These are phyloP conservation scores for Dactylellina drechsleri DNA, from an alignment of 2,329 filamentous ascomycete species.

Conservation along the genomic window DNA sequence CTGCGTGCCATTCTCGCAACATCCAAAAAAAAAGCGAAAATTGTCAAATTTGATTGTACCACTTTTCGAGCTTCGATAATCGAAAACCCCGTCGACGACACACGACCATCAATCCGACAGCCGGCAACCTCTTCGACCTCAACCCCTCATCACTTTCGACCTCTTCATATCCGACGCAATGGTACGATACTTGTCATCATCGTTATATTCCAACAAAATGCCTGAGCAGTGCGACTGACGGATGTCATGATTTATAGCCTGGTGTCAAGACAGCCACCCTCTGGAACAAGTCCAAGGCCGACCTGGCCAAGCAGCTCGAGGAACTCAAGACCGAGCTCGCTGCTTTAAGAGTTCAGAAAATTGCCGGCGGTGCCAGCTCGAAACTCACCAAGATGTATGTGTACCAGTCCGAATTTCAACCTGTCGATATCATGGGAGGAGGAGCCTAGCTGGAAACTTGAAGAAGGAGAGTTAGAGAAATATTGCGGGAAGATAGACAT, in stretches of 20 bases:
- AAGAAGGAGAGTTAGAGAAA: slow-evolving; percentile 26
- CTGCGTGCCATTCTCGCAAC: background rate
- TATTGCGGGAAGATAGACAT: background rate
- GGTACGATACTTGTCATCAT: slow-evolving; percentile 44
- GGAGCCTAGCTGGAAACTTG: slow-evolving; percentile 37
- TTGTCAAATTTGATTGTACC: slow-evolving; percentile 36
- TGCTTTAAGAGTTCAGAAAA: slow-evolving; percentile 98
- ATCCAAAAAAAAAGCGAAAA: slow-evolving; percentile 41
- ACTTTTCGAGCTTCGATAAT: slow-evolving; percentile 33
- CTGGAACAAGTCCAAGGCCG: slow-evolving; percentile 99
- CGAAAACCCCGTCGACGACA: slow-evolving; percentile 50
- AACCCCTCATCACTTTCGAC: slow-evolving; percentile 16
- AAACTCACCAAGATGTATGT: slow-evolving; percentile 98
- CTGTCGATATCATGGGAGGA: slow-evolving; percentile 6
- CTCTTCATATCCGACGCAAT: slow-evolving; percentile 53
- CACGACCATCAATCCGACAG: slow-evolving; percentile 39
- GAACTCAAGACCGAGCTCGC: slow-evolving; percentile 97
- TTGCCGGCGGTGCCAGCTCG: slow-evolving; percentile 86
- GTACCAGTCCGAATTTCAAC: slow-evolving; percentile 53
- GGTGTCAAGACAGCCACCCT: slow-evolving; percentile 95
- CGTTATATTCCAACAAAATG: slow-evolving; percentile 48
- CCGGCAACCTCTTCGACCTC: slow-evolving; percentile 29
- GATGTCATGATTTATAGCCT: slow-evolving; percentile 64
- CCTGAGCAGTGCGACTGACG: slow-evolving; percentile 62
- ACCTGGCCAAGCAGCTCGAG: slow-evolving; percentile 91